Base-by-base conservation (phyloP, 805 yeast species). In the Candida boleticola region DNA sequence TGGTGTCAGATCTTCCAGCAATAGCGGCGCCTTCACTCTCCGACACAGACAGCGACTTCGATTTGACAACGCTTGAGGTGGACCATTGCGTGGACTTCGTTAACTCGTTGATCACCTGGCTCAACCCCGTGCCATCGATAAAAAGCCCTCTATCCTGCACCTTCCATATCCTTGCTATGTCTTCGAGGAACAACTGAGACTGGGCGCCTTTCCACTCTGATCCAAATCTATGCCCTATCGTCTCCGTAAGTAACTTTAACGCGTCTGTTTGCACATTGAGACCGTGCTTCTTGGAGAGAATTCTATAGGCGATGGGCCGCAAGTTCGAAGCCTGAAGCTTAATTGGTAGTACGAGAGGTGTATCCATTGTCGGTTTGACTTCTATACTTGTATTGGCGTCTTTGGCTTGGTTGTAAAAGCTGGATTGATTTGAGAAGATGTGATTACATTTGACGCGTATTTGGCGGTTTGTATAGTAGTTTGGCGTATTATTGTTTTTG, bases 201-300 rank as follows among this genome's bases (percentile, higher is more conserved):
- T 73, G 71, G 0, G 79, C 68, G 7, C 85, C 77, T 52, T 86
- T 77, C 98, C 99, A 92, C 38, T 89, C 89, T 5, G 77, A 77
- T 9, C 98, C 98, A 61, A 82, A 90, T 34, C 75, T 74, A 32
- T 71, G 72, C 2, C 97, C 93, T 20, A 93, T 71, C 40, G 79
- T 76, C n/a, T 80, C 81, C 1, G 97, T 86, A 25, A 93, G 65
- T 1, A 76, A 75, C 34, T 73, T 76, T 13, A 93, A 68, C 0
- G 97, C 98, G 48, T 85, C 83, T 0, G 97, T 82, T 54, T 92
- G 89, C 48, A 93, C 77, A 60, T 89, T 89, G 22, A 93, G 74
- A 0, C 97, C 97, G 58, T 89, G 92, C 57, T 92, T 93, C 63
- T 89, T 92, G 3, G 98, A 87, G 6, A 93, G 63, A 1, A 92